Base-by-base conservation (phyloP, 305 asterid genomes). In the Fraxinus nigra region DNA sequence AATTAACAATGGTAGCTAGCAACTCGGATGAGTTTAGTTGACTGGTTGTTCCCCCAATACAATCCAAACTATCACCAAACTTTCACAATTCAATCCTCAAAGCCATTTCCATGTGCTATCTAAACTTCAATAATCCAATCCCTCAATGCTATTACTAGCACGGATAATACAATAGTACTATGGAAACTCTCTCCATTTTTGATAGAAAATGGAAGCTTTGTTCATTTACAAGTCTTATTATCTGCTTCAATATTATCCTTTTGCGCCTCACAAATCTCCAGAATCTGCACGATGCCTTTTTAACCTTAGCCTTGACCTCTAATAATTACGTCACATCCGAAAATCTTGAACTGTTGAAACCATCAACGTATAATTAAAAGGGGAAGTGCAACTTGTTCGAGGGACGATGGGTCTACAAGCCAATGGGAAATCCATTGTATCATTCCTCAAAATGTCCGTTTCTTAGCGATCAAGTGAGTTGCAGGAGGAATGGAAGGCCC, bases 401-500 rank as follows among this genome's bases (percentile, higher is more conserved):
- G 35, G 85, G 85, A 18, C 59, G 13, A 82, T 82, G 85, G 85
- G 34, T 82, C 38, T 82, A 82, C 69, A 46, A 72, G 51, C 81
- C 85, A 51, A 72, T 0, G 38, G 82, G 30, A 67, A 78, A 75
- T 24, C 82, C 79, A 35, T 78, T 77, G 22, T 82, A 78, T 78
- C 26, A 24, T 20, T 78, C 78, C 32, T 33, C 70, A 78, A 80
- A 82, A 32, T 82, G 85, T 78, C 85, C 85, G 0, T 82, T 82
- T 38, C 79, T 82, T 16, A 78, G 82, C 38, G 85, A 82, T 32
- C 85, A 70, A 78, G 82, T 82, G 69, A 82, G 82, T 61, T 82
- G 85, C 79, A 81, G 63, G 26, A 82, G 54, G 67, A 82, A 82
- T 26, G 85, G 85, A 82, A 70, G 85, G 69, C 85, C 82, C 7